Percentiles rank a stretch among this genome's conserved stretches.
Evolutionary conservation across 176 grass and related monocot species (phyloP).

Genomic region (Carex parvula): DNA sequence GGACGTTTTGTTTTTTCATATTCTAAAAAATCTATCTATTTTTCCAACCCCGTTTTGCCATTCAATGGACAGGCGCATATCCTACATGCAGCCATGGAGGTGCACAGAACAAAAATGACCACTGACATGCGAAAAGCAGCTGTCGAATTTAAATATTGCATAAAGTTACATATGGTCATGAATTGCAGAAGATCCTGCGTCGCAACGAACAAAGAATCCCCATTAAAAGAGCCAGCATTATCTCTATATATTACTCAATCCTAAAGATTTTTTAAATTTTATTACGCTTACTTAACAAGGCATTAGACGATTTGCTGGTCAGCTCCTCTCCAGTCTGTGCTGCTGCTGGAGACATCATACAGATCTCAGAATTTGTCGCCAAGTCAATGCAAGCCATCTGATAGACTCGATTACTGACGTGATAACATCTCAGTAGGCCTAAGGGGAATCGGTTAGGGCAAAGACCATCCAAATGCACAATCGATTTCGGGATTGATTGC

Average conservation of each 20-base stretch:
- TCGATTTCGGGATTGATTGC: not conserved
- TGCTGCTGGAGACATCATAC: not conserved
- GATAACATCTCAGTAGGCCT: not conserved
- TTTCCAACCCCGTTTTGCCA: not conserved
- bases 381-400: slow-evolving; percentile 1
- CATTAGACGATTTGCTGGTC: not conserved
- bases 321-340: not conserved
- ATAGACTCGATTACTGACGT: not conserved
- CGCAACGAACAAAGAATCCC: not conserved
- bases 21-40: not conserved
- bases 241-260: not conserved
- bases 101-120: not conserved
- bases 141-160: not conserved
- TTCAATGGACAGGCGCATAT: not conserved
- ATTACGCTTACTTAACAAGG: not conserved
- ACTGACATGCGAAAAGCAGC: not conserved
- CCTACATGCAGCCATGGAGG: not conserved
- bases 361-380: not conserved
- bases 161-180: not conserved
- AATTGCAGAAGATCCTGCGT: not conserved
- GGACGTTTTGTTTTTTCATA: not conserved
- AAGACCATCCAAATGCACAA: not conserved
- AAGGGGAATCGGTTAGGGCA: not conserved
- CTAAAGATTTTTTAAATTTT: not conserved
- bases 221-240: slow-evolving; percentile 16